Evolutionary conservation across 352 stramenopile genomes (phyloP).

Genomic region (Pelagophyceae sp.): DNA sequence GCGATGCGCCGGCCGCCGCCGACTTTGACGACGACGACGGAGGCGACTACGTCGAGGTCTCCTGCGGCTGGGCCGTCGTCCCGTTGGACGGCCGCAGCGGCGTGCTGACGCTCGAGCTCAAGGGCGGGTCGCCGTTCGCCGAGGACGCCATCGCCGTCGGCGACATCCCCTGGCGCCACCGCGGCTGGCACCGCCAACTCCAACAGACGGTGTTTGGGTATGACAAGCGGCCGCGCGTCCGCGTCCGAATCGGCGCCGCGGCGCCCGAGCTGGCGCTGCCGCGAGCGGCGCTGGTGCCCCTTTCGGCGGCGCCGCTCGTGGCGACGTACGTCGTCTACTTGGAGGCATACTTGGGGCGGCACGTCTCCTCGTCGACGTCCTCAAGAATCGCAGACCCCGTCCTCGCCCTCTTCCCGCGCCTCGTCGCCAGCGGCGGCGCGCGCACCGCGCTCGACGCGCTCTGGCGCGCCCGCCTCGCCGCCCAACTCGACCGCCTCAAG

Average conservation of each 20-base stretch:
- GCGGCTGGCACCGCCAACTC: background rate
- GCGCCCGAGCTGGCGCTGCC: background rate
- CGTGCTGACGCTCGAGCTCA: background rate
- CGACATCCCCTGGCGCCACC: background rate
- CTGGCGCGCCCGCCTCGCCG: background rate
- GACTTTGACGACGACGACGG: background rate
- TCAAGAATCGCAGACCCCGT: background rate
- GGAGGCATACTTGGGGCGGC: background rate
- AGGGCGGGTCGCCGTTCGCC: background rate
- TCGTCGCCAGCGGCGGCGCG: background rate
- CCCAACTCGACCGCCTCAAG: background rate
- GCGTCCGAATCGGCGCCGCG: background rate
- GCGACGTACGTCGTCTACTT: background rate
- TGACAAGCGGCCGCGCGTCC: background rate
- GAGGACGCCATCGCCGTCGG: background rate
- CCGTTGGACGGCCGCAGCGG: background rate
- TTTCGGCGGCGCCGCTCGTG: background rate
- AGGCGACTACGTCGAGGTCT: conserved; percentile 5
- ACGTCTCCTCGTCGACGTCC: background rate
- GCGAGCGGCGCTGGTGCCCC: background rate
- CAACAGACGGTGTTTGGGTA: background rate
- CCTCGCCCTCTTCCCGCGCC: background rate
- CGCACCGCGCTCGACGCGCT: conserved; percentile 2
- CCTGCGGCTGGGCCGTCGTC: conserved; percentile 8
- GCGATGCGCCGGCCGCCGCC: background rate